Percentiles rank a stretch among this genome's conserved stretches.
These are phyloP conservation scores for Saussurea involucrata DNA, from an alignment of 129 eudicot species.

Conservation along the genomic window DNA sequence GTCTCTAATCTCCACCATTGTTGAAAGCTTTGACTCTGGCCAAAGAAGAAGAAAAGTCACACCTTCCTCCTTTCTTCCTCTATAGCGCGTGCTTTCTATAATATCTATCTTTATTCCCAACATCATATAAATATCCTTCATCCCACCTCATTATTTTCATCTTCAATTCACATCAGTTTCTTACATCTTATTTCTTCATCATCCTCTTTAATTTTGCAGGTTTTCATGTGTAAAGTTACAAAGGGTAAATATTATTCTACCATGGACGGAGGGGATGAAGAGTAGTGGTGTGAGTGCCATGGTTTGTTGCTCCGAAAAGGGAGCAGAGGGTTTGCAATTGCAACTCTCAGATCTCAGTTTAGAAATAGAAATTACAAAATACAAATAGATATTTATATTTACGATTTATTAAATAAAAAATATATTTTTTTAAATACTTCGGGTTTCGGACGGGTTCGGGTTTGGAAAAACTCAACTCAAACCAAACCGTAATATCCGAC, in stretches of 20 bases:
- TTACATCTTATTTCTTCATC: not conserved
- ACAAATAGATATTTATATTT: too few species aligned
- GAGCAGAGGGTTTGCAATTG: too few species aligned
- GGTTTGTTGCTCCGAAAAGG: too few species aligned
- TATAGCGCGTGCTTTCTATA: constrained; percentile 20
- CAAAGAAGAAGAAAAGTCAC: constrained; percentile 52
- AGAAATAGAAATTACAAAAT: too few species aligned
- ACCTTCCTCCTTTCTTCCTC: constrained; percentile 64
- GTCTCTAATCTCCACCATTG: constrained; percentile 25
- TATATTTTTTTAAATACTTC: too few species aligned
- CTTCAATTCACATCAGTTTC: not conserved
- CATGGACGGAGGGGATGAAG: constrained; percentile 50
- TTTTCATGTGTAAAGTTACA: constrained; percentile 45
- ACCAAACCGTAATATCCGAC: too few species aligned
- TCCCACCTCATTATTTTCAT: constrained; percentile 7
- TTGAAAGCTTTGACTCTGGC: constrained; percentile 67
- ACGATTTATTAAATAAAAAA: too few species aligned
- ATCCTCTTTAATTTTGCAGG: not conserved
- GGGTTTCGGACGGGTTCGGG: too few species aligned
- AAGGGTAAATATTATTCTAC: constrained; percentile 22
- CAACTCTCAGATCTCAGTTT: too few species aligned
- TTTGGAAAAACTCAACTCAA: too few species aligned
- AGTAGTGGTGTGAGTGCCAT: too few species aligned
- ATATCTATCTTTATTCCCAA: constrained; percentile 6
- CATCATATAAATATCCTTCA: constrained; percentile 24